These are phyloP conservation scores for Solanum chmielewskii DNA, from an alignment of 257 asterid species.

Conservation along the genomic window DNA sequence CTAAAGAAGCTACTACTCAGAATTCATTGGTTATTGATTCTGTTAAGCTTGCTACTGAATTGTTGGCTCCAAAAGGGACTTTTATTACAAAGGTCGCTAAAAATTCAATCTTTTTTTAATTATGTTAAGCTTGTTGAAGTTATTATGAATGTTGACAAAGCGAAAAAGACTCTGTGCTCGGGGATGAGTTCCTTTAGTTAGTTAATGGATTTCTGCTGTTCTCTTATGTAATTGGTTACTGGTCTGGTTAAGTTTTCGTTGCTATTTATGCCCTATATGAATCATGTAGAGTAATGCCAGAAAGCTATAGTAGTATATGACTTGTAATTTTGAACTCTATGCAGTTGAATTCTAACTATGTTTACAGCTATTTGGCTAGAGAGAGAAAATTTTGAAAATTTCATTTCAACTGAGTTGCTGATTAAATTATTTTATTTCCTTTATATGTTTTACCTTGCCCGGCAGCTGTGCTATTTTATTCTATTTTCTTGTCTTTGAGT, in stretches of 20 bases:
- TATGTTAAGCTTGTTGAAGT: neutral
- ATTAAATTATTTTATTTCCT: neutral
- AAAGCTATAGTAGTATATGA: neutral
- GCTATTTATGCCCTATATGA: neutral
- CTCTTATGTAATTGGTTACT: neutral
- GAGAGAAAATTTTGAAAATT: neutral
- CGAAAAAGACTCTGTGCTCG: neutral
- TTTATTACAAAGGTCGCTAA: conserved; percentile 59
- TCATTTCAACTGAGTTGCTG: neutral
- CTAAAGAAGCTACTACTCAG: conserved; percentile 85
- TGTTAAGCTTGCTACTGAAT: conserved; percentile 69
- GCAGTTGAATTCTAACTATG: neutral
- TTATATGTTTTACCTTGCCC: neutral
- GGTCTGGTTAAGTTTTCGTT: neutral
- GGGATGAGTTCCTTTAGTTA: neutral
- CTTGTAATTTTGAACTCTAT: neutral
- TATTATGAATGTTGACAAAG: neutral
- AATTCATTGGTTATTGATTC: conserved; percentile 84
- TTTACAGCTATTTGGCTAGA: neutral
- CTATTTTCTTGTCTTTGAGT: neutral
- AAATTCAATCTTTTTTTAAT: neutral
- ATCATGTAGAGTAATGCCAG: neutral
- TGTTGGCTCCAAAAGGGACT: conserved; percentile 81
- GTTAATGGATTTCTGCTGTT: neutral
- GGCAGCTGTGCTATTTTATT: neutral